These are phyloP conservation scores for Metschnikowia proteae DNA, from an alignment of 805 yeast species.

Conservation along the genomic window DNA sequence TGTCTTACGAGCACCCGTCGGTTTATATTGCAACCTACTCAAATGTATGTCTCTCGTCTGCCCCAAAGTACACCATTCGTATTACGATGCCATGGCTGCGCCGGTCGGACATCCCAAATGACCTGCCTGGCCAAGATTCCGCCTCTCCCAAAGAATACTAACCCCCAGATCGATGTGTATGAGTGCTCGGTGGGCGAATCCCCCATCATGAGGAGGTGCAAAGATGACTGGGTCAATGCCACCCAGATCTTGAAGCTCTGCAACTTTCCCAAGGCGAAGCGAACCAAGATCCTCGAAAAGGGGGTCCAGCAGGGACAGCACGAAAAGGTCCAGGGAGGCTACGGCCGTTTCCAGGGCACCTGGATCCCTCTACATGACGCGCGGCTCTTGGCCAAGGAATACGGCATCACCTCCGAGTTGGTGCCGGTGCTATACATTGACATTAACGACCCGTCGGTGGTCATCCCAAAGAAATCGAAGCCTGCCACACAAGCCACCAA, in stretches of 20 bases:
- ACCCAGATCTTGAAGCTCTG: conserved; percentile 94
- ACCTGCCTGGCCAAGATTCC: too few relatives aligned
- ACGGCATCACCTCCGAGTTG: conserved; percentile 36
- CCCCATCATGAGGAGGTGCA: conserved; percentile 83
- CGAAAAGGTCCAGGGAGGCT: conserved; percentile 96
- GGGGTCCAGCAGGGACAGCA: conserved; percentile 89
- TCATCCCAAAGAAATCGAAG: conserved; percentile 35
- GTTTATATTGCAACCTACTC: conserved; percentile 46
- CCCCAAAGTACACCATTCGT: neutral
- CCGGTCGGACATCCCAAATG: neutral
- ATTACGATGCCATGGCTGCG: neutral
- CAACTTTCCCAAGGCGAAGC: conserved; percentile 87
- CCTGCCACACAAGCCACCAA: conserved; percentile 18
- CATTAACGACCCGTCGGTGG: conserved; percentile 31
- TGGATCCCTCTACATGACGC: conserved; percentile 91
- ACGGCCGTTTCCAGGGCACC: conserved; percentile 95
- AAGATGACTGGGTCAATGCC: conserved; percentile 96
- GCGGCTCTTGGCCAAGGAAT: conserved; percentile 35
- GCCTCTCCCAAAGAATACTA: neutral
- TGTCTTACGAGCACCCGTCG: conserved; percentile 33
- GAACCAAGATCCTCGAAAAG: conserved; percentile 86
- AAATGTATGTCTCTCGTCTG: conserved; percentile 31
- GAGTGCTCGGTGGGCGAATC: conserved; percentile 64
- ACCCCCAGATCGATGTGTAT: conserved; percentile 55
- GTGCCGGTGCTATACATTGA: conserved; percentile 43